Conservation (phyloP, 2,329 filamentous ascomycete species). For the Colletotrichum camelliae region DNA sequence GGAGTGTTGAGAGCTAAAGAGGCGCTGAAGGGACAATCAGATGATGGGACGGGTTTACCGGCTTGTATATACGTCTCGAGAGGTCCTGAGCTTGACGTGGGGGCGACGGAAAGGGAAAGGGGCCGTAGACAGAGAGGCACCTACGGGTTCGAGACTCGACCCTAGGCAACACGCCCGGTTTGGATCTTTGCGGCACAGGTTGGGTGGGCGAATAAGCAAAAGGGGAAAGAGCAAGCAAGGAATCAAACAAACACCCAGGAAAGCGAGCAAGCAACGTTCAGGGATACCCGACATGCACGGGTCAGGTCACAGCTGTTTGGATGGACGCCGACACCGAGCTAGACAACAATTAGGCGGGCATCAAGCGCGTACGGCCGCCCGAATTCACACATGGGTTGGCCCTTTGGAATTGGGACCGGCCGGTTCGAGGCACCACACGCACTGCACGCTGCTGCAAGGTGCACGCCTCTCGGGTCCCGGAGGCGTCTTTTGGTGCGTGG, state of each 20-base stretch:
- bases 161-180: neutral
- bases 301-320: neutral
- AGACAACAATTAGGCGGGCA: neutral
- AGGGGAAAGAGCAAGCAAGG: neutral
- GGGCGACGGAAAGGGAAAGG: conserved; percentile 16
- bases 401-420: neutral
- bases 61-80: neutral
- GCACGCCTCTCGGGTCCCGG: neutral
- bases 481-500: neutral
- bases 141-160: conserved; percentile 10
- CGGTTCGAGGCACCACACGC: neutral
- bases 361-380: neutral
- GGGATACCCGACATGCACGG: neutral
- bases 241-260: neutral
- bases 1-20: neutral
- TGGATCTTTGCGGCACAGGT: conserved; percentile 5
- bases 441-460: neutral
- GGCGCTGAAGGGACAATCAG: neutral
- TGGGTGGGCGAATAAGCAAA: neutral
- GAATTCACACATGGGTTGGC: neutral
- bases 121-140: neutral
- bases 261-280: neutral
- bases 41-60: neutral
- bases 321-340: neutral
- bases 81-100: neutral